A percentile compares a stretch with the other conserved stretches of the same genome.
Evolutionary conservation across 306 rosid genomes (phyloP).

Genomic region (Carpinus viminea): DNA sequence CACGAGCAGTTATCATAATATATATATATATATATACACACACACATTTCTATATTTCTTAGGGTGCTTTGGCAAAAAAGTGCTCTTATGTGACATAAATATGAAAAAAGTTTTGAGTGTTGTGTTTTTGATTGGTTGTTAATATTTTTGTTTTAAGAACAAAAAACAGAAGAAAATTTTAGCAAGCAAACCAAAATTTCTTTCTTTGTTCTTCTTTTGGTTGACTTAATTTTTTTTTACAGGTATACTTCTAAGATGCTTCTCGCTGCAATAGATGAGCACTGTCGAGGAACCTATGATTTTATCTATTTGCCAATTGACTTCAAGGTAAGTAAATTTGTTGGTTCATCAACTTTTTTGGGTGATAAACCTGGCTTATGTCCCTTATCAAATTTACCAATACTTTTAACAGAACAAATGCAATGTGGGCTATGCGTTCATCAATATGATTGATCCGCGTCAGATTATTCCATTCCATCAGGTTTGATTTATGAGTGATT

Average conservation of each 20-base stretch:
- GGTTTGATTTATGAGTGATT: slow-evolving; percentile 40
- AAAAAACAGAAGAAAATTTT: no score
- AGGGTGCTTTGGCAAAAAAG: neutral
- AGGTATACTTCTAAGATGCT: slow-evolving; percentile 94
- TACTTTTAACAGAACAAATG: slow-evolving; percentile 73
- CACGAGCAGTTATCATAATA: neutral
- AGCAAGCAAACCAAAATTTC: neutral
- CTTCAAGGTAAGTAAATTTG: slow-evolving; percentile 64
- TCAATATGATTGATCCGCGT: slow-evolving; percentile 77
- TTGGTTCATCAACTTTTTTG: slow-evolving; percentile 23
- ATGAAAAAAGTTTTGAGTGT: no score
- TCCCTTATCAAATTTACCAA: slow-evolving; percentile 29
- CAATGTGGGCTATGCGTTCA: slow-evolving; percentile 92
- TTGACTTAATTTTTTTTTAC: slow-evolving; percentile 16
- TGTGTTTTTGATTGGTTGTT: no score
- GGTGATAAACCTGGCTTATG: slow-evolving; percentile 14
- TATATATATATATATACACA: no score
- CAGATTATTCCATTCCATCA: slow-evolving; percentile 79
- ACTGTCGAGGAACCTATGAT: slow-evolving; percentile 83
- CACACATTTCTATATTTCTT: neutral
- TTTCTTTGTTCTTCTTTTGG: neutral
- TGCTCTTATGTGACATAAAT: no score
- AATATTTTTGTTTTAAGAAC: no score
- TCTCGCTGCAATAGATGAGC: slow-evolving; percentile 82
- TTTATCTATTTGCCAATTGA: slow-evolving; percentile 88